Evolutionary conservation across 805 yeast species (phyloP), one percentile per base, ranked within the genome.

Genomic region (Lipomyces kockii): DNA sequence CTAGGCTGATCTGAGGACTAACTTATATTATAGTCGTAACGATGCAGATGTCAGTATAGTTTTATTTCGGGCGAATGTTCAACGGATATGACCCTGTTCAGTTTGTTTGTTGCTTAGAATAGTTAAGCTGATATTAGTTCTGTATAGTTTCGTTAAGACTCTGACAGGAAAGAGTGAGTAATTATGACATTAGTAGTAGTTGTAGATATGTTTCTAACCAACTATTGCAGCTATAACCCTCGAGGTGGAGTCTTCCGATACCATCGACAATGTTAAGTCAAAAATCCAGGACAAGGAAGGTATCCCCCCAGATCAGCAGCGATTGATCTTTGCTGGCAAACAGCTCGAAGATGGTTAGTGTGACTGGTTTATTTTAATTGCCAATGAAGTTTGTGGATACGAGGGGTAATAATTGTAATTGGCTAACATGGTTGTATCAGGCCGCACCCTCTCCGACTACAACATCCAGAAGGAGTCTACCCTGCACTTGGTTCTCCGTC

Each of bases 401-500:
- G 17, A 59, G 58, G 17, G n/a, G 12, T 5, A 17, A 8, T 43
- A 43, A n/a, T 43, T 29, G 29, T 1, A 29, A 29, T 1, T 12
- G 43, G 43, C 43, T 43, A 43, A 43, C 49, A n/a, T n/a, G 8
- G 9, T 56, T 11, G 14, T 17, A 12, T 8, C 49, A 67, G 98
- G 98, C 82, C 92, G 98, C 88, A 95, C 98, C 76, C 87, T 94
- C 78, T 90, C 97, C 76, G 98, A 94, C 87, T 95, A 95, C 97
- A 94, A 94, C 92, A 95, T 94, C 86, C 98, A 94, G 86, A 94
- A 94, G 90, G 99, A 94, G 87, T 94, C 99, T 73, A 94, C 99
- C 75, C 84, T 94, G 72, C 98, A 93, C 83, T 87, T 93, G 83
- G 97, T 93, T 77, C 86, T 93, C 74, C 93, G 97, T 89, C 89